phyloP scores from a whole-genome alignment of 2,329 filamentous ascomycete species.

The Ceratocystis cacaofunesta region DNA sequence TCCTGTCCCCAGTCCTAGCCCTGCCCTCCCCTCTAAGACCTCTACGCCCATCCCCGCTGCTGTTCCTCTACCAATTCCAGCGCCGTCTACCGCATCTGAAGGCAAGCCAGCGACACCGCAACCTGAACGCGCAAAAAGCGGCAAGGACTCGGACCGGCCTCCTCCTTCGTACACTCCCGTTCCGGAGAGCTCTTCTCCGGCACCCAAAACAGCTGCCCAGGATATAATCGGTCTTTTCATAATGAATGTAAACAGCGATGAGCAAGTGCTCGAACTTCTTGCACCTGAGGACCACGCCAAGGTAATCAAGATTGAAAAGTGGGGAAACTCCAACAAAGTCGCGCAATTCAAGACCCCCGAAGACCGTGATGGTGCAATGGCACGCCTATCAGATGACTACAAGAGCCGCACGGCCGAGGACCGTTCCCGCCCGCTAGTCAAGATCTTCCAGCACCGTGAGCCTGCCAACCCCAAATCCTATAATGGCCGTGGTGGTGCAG shows the following conservation, averaged over 20 bases:
- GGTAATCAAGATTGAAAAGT: constrained; percentile 65
- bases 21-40: constrained; percentile 26
- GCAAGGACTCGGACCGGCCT: constrained; percentile 44
- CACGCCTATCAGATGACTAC: constrained; percentile 57
- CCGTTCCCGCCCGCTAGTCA: constrained; percentile 65
- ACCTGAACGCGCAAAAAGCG: constrained; percentile 31
- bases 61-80: constrained; percentile 25
- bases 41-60: constrained; percentile 16
- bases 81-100: constrained; percentile 27
- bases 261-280: constrained; percentile 71
- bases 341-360: constrained; percentile 69
- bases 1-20: constrained; percentile 21
- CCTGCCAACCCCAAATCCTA: constrained; percentile 31
- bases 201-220: constrained; percentile 42
- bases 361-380: constrained; percentile 66
- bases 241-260: constrained; percentile 68
- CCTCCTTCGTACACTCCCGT: constrained; percentile 29
- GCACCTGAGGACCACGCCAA: constrained; percentile 69
- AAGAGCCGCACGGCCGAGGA: constrained; percentile 60
- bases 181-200: constrained; percentile 41
- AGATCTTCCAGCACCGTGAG: constrained; percentile 62
- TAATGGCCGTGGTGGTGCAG: constrained; percentile 47
- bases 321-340: constrained; percentile 65
- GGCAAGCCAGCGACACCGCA: constrained; percentile 34
- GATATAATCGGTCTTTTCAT: constrained; percentile 78